These are phyloP conservation scores for Chaetomiaceae sp. DNA, from an alignment of 2,329 filamentous ascomycete genomes.

Conservation along the genomic window DNA sequence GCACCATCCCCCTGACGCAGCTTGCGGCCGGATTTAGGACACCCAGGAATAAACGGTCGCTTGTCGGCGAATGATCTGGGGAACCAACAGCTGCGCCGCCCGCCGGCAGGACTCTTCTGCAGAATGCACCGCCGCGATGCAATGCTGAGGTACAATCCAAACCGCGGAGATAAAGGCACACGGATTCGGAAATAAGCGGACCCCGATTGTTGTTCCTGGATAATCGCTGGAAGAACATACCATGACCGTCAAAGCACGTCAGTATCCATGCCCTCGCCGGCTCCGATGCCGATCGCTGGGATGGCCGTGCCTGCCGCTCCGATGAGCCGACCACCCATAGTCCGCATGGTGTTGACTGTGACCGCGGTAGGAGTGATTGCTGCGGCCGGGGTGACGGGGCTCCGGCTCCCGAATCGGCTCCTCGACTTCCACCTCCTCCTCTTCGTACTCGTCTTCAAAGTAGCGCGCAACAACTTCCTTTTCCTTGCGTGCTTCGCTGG, in stretches of 20 bases:
- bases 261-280: slow-evolving; percentile 19
- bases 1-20: no score
- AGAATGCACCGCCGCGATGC: no score
- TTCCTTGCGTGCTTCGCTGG: slow-evolving; percentile 69
- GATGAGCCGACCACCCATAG: slow-evolving; percentile 23
- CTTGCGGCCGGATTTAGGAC: no score
- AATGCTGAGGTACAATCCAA: no score
- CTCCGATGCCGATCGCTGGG: slow-evolving; percentile 23
- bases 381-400: slow-evolving; percentile 17
- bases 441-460: slow-evolving; percentile 70
- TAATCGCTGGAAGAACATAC: not conserved
- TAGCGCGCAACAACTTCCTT: slow-evolving; percentile 62
- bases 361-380: slow-evolving; percentile 17
- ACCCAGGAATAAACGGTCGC: no score
- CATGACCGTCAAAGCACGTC: not conserved
- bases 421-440: slow-evolving; percentile 74
- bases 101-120: no score
- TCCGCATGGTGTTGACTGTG: slow-evolving; percentile 19
- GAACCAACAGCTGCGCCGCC: no score
- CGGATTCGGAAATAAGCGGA: no score
- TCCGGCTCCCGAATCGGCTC: slow-evolving; percentile 46
- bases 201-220: not conserved
- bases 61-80: no score
- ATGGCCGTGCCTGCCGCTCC: slow-evolving; percentile 20
- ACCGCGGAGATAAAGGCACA: no score